phyloP scores from a whole-genome alignment of 2,329 filamentous ascomycete genomes.

The Anisogramma anomala region DNA sequence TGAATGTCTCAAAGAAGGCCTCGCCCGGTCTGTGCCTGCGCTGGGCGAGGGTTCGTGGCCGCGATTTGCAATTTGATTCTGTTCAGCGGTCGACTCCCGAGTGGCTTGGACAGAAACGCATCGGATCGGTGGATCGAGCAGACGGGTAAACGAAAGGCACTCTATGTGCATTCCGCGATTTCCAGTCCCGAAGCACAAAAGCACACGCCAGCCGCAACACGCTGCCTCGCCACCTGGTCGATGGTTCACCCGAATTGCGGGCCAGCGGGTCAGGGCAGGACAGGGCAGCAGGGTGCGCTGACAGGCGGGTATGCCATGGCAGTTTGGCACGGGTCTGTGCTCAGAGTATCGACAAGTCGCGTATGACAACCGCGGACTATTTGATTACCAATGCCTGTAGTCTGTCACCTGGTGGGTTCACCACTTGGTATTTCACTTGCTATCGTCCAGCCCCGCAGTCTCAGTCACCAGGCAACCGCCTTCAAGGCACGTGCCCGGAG shows the following conservation, averaged over 20 bases:
- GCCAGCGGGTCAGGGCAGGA: background rate
- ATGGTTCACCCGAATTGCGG: background rate
- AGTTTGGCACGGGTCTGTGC: background rate
- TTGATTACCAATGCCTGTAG: background rate
- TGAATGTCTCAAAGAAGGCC: no score
- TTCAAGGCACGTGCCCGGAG: no score
- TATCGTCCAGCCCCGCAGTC: no score
- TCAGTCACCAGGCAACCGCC: no score
- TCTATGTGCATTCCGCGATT: no score
- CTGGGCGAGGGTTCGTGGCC: no score
- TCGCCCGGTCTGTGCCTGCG: no score
- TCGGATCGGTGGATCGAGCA: background rate
- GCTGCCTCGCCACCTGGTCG: background rate
- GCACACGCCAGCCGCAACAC: no score
- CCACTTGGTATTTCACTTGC: no score
- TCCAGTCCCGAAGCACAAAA: no score
- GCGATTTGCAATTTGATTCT: conserved; percentile 3
- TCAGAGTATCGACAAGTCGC: background rate
- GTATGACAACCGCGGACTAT: background rate
- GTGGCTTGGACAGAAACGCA: conserved; percentile 1
- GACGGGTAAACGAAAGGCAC: background rate
- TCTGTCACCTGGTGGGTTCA: background rate
- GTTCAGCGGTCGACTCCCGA: conserved; percentile 8
- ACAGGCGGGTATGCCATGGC: conserved; percentile 5
- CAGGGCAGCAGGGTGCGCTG: conserved; percentile 1